Evolutionary conservation across 768 basidiomycete genomes (phyloP).

Genomic region (Boletus rubroflammeus): DNA sequence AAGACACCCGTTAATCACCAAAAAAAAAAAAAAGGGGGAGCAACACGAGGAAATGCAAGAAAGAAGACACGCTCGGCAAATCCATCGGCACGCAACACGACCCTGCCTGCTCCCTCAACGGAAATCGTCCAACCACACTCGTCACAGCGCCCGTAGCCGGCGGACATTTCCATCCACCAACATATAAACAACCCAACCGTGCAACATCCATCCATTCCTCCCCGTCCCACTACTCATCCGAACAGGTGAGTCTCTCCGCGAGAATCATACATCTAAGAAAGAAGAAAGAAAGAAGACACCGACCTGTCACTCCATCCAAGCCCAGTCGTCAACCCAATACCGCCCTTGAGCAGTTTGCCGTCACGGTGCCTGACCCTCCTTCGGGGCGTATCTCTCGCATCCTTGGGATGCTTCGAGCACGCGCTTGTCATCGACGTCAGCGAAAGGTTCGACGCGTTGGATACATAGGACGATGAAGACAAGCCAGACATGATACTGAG

Average conservation of each 20-base stretch:
- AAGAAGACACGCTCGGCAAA: slow-evolving; percentile 5
- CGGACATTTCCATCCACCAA: neutral
- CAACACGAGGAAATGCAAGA: neutral
- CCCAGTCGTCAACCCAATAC: slow-evolving; percentile 68
- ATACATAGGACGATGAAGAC: slow-evolving; percentile 26
- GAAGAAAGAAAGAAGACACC: slow-evolving; percentile 14
- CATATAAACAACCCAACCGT: slow-evolving; percentile 4
- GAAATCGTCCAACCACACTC: neutral
- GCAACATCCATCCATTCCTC: neutral
- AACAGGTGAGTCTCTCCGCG: neutral
- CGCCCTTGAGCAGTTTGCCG: slow-evolving; percentile 52
- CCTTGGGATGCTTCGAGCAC: slow-evolving; percentile 38
- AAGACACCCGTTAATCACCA: neutral
- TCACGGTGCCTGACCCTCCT: slow-evolving; percentile 61
- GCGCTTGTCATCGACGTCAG: slow-evolving; percentile 22
- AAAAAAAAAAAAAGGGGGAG: slow-evolving; percentile 8
- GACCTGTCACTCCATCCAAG: slow-evolving; percentile 75
- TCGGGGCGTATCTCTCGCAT: slow-evolving; percentile 53
- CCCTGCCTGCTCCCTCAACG: too few species aligned
- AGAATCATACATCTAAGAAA: neutral
- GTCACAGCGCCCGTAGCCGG: too few species aligned
- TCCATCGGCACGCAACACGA: neutral
- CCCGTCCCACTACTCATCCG: too few species aligned
- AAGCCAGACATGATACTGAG: slow-evolving; percentile 26
- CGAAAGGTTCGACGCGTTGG: slow-evolving; percentile 24